Evolutionary conservation across 2,329 filamentous ascomycete species (phyloP), one percentile per base, ranked within the genome.

Genomic region (Trichoderma atroviride): DNA sequence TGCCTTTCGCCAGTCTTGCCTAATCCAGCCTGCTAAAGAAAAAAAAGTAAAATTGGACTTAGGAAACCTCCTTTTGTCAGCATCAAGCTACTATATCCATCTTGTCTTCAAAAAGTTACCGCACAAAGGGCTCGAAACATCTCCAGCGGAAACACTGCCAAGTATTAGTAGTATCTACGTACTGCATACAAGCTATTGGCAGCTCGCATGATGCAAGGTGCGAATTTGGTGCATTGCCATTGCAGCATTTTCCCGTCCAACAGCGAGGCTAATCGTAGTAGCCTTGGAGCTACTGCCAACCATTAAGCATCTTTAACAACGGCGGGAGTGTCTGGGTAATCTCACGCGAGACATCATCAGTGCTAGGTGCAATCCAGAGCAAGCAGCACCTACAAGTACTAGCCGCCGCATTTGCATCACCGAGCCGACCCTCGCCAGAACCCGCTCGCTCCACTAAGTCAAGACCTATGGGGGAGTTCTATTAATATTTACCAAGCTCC

Each of bases 381-480:
- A 9, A 35, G 33, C 33, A 35, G 11, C 33, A 35, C 33, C 33
- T 35, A 35, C 31, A 13, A 35, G n/a, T 24, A 10, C 14, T 11
- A 24, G 35, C 22, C 55, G 61, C 61, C 61, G 50, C 50, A 43
- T 13, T 56, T 64, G 61, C 61, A 53, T 56, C 61, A 43, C 29
- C 61, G 33, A 64, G 61, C 61, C 61, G 35, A 24, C 47, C 50
- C 56, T 37, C 22, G 33, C 31, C 61, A 55, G 47, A 29, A 40
- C 33, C 33, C 50, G n/a, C 57, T 31, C 53, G 29, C 53, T 16
- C 29, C 53, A 56, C 19, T 33, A 55, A 19, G 40, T 43, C 19
- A 5, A 35, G 11, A 35, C 40, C 37, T 40, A 40, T 35, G 40
- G 40, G 40, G 40, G 40, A 19, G 47, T 4, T 50, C 47, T 50